phyloP scores from a whole-genome alignment of 768 basidiomycete species.

The Mycena belliarum region DNA sequence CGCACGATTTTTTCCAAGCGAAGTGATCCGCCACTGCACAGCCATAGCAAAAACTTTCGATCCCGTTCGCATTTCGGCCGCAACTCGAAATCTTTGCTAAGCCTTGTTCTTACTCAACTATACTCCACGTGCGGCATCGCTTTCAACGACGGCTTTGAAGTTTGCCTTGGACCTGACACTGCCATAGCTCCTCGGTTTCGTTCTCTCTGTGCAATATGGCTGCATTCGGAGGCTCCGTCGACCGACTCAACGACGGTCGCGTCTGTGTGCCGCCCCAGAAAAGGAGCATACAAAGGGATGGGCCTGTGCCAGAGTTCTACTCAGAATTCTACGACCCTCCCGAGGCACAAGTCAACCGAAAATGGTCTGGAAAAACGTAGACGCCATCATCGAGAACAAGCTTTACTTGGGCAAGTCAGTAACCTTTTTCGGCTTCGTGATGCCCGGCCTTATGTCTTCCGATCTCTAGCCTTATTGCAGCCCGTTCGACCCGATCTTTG shows the following conservation, averaged over 20 bases:
- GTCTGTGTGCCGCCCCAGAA: conserved; percentile 11
- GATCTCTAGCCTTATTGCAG: conserved; percentile 60
- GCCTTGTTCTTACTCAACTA: conserved; percentile 12
- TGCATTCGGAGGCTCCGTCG: conserved; percentile 11
- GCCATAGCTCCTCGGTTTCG: conserved; percentile 20
- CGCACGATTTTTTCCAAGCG: not conserved
- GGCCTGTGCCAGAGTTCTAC: not conserved
- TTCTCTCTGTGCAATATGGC: conserved; percentile 8
- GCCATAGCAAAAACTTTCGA: conserved; percentile 4
- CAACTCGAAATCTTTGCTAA: not conserved
- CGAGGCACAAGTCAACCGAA: conserved; percentile 22
- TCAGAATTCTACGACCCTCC: conserved; percentile 21
- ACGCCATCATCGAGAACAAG: conserved; percentile 62
- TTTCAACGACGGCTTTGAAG: not conserved
- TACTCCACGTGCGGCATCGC: conserved; percentile 13
- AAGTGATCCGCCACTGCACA: conserved; percentile 13
- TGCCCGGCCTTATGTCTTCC: conserved; percentile 23
- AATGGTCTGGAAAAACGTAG: conserved; percentile 68
- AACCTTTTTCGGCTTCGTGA: conserved; percentile 21
- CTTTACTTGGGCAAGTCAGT: conserved; percentile 79
- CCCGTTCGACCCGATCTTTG: conserved; percentile 69
- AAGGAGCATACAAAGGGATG: conserved; percentile 27
- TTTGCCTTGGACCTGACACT: conserved; percentile 12
- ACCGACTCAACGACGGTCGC: conserved; percentile 17
- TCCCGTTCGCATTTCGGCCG: conserved; percentile 7